These are phyloP conservation scores for Aspergillus alliaceus DNA, from an alignment of 2,329 filamentous ascomycete genomes.

Conservation along the genomic window DNA sequence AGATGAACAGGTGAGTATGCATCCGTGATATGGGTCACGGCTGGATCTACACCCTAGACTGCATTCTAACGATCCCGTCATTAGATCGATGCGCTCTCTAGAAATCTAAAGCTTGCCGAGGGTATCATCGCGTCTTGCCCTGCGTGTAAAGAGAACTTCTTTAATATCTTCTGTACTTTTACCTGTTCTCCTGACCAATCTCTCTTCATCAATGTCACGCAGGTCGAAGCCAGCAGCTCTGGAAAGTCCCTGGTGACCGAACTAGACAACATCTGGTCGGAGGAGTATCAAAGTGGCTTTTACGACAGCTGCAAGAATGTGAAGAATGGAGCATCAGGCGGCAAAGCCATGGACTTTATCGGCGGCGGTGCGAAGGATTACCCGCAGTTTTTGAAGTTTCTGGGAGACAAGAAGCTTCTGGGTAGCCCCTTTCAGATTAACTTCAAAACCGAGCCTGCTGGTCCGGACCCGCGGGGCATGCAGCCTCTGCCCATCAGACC, in stretches of 20 bases:
- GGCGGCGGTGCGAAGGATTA: constrained; percentile 93
- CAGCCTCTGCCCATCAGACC: constrained; percentile 67
- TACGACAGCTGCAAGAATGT: constrained; percentile 98
- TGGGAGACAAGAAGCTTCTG: constrained; percentile 84
- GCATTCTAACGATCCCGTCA: neutral
- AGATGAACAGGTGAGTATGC: constrained; percentile 63
- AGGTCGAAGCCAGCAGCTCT: constrained; percentile 57
- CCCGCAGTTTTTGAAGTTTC: constrained; percentile 80
- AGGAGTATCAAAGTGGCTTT: constrained; percentile 81
- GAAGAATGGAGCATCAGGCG: constrained; percentile 93
- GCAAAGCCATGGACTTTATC: constrained; percentile 92
- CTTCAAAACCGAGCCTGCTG: constrained; percentile 63
- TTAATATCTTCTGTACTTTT: constrained; percentile 96
- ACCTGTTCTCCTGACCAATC: constrained; percentile 98
- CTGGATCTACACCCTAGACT: neutral
- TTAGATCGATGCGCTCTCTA: constrained; percentile 75
- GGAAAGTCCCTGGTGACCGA: constrained; percentile 74
- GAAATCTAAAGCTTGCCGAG: constrained; percentile 82
- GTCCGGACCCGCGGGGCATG: constrained; percentile 69
- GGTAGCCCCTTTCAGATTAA: constrained; percentile 99
- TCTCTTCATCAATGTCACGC: constrained; percentile 88
- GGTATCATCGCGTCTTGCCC: constrained; percentile 90
- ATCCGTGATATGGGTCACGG: neutral
- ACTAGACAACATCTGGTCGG: constrained; percentile 83
- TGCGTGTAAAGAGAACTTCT: constrained; percentile 98